phyloP scores from a whole-genome alignment of 768 basidiomycete species.

The Mycena epipterygia region DNA sequence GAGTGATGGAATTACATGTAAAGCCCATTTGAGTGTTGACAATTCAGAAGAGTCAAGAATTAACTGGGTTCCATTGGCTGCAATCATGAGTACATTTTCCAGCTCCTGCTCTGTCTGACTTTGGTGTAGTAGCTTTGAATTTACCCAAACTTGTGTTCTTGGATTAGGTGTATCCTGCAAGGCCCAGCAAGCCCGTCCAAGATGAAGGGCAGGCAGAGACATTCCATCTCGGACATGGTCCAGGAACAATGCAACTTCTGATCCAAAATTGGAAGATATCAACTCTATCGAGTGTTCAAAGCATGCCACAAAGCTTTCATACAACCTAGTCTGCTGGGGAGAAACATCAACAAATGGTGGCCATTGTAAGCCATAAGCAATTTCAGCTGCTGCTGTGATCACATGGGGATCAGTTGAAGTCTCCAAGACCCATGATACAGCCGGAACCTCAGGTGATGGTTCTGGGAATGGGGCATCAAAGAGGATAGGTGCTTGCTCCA shows the following conservation, averaged over 20 bases:
- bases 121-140: no score
- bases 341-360: not conserved
- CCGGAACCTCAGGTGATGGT: not conserved
- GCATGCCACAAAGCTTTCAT: not conserved
- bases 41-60: no score
- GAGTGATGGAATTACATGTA: not conserved
- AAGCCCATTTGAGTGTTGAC: not conserved
- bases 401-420: slow-evolving; percentile 9
- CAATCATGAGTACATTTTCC: not conserved
- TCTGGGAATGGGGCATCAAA: not conserved
- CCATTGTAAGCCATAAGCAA: not conserved
- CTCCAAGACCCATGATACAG: slow-evolving; percentile 8
- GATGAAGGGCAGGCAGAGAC: no score
- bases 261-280: no score
- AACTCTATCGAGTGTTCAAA: no score
- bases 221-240: not conserved
- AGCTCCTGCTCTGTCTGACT: no score
- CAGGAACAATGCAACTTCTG: no score
- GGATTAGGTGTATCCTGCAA: no score
- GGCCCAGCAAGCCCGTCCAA: no score
- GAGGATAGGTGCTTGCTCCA: no score
- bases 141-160: no score
- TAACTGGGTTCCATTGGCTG: not conserved
- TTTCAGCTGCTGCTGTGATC: not conserved
- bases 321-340: not conserved